Percentiles rank a stretch among this genome's conserved stretches.
phyloP scores from a whole-genome alignment of 441 rosid genomes.

The Breynia disticha region DNA sequence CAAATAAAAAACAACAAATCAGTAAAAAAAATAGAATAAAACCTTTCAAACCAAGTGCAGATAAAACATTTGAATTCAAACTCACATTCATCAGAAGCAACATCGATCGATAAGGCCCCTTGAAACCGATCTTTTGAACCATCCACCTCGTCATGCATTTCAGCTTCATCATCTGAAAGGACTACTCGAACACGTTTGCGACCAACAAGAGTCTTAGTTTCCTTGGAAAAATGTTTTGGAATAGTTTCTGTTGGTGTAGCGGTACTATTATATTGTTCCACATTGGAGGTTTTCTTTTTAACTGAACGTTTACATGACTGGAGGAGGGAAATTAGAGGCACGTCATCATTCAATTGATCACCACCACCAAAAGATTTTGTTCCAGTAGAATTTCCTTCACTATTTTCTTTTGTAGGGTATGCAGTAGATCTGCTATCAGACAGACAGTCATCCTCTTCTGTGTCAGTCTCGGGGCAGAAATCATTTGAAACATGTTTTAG shows the following conservation, averaged over 20 bases:
- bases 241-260: conserved; percentile 21
- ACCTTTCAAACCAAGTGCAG: no score
- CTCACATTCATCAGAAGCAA: conserved; percentile 50
- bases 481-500: conserved; percentile 26
- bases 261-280: conserved; percentile 23
- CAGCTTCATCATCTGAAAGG: conserved; percentile 89
- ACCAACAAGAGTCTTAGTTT: conserved; percentile 37
- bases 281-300: conserved; percentile 20
- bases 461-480: conserved; percentile 83
- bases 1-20: conserved; percentile 13
- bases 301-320: conserved; percentile 28
- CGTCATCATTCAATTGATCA: conserved; percentile 47
- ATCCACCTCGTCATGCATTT: conserved; percentile 33
- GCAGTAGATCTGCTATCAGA: conserved; percentile 31
- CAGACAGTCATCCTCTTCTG: conserved; percentile 51
- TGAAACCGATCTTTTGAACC: conserved; percentile 22
- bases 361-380: conserved; percentile 26
- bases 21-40: conserved; percentile 16
- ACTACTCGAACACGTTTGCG: conserved; percentile 64
- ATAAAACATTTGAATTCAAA: no score
- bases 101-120: conserved; percentile 23
- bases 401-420: conserved; percentile 25
- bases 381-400: conserved; percentile 28
- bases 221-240: conserved; percentile 30
- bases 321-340: conserved; percentile 52